Evolutionary conservation across 352 stramenopile species (phyloP).

Genomic region (Elongisporangium undulatum): DNA sequence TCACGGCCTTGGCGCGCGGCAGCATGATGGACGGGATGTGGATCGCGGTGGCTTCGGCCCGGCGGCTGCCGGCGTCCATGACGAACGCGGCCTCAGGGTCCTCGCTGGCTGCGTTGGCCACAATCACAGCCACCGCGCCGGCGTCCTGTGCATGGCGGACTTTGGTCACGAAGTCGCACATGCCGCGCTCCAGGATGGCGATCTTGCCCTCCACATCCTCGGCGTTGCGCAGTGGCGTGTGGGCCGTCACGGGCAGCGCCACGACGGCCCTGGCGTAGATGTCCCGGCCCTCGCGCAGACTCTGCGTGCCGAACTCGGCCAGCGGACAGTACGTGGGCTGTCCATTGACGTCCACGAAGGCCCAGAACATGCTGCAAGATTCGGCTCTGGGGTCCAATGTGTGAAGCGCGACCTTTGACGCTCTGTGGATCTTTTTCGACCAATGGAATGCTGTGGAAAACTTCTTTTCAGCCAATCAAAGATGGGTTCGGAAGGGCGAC

Average conservation of each 20-base stretch:
- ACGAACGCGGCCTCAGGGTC: constrained; percentile 45
- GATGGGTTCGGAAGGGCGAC: not conserved
- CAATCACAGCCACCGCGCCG: constrained; percentile 58
- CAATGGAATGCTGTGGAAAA: not conserved
- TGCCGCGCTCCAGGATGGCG: constrained; percentile 55
- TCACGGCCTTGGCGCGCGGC: constrained; percentile 27
- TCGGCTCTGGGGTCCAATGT: not conserved
- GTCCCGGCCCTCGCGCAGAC: constrained; percentile 37
- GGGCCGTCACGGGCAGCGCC: constrained; percentile 50
- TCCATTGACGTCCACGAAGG: constrained; percentile 58
- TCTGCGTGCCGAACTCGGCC: constrained; percentile 48
- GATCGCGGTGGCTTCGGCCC: constrained; percentile 16
- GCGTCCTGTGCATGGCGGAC: constrained; percentile 59
- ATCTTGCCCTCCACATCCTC: constrained; percentile 42
- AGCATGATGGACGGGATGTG: constrained; percentile 65
- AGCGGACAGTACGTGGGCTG: constrained; percentile 62
- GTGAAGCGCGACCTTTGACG: not conserved
- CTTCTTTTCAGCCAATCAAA: not conserved
- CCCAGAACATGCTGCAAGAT: constrained; percentile 51
- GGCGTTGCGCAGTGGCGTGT: constrained; percentile 47
- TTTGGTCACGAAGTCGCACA: constrained; percentile 81
- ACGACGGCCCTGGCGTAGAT: constrained; percentile 51
- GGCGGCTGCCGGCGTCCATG: constrained; percentile 53
- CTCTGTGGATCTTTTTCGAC: not conserved
- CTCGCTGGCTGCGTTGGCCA: constrained; percentile 40